Conservation (phyloP, 148 eudicot species). For the Cornus controversa region DNA sequence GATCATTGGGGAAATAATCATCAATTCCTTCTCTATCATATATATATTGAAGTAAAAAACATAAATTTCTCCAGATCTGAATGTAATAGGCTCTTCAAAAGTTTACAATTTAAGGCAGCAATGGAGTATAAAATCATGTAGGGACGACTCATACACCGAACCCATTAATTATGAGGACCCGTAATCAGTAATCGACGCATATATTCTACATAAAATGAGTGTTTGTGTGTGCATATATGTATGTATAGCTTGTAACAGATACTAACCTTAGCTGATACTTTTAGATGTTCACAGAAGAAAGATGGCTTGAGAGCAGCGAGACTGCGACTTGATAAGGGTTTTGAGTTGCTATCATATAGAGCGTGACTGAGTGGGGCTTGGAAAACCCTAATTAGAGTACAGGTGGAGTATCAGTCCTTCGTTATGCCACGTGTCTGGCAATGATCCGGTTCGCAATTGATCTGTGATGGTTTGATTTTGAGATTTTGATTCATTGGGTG, state of each 20-base stretch:
- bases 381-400: neutral
- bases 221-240: neutral
- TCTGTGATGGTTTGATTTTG: too few relatives aligned
- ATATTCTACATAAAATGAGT: too few relatives aligned
- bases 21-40: slow-evolving; percentile 26
- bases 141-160: slow-evolving; percentile 16
- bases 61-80: neutral
- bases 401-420: too few relatives aligned
- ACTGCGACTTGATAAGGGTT: neutral
- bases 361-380: neutral
- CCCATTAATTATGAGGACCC: slow-evolving; percentile 6
- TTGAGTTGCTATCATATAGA: neutral
- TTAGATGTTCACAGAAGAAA: too few relatives aligned
- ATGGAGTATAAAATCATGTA: neutral
- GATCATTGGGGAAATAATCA: slow-evolving; percentile 53
- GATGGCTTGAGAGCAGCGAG: too few relatives aligned
- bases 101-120: neutral
- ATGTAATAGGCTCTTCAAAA: neutral
- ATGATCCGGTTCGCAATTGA: too few relatives aligned
- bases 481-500: too few relatives aligned
- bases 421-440: neutral
- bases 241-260: too few relatives aligned
- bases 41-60: neutral
- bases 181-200: slow-evolving; percentile 21
- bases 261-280: too few relatives aligned